Evolutionary conservation across 768 basidiomycete genomes (phyloP), one percentile per base, ranked within the genome.

Genomic region (Wakefieldia striispora): DNA sequence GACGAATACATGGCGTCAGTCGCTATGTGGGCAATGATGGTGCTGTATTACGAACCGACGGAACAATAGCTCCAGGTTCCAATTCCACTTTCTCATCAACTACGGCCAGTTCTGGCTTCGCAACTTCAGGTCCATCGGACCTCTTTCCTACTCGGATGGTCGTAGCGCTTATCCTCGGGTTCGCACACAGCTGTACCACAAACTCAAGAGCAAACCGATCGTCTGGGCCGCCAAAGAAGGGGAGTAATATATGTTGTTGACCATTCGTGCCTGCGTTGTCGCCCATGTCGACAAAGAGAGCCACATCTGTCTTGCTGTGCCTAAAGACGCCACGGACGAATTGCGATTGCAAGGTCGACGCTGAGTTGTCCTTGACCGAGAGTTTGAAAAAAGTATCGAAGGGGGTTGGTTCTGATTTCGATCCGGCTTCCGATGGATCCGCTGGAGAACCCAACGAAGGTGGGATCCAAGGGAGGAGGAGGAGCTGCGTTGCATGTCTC

Each of bases 181-280:
- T 84, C 27, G 69, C 67, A 48, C 93, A 88, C 24, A 88, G 62
- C 65, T 97, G 95, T 29, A 90, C 81, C 4, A 91, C 80, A 59
- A 98, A 82, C 26, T 78, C 71, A 23, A 98, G 71, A 0, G 91
- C 91, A 19, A 92, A 75, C 1, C 97, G 82, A 64, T 97, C 95
- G 64, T 99, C 95, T 0, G 91, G 84, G 0, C 95, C 95, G 33
- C 95, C 95, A 64, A 92, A 88, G 81, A 95, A 97, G 0, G 95
- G 90, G 36, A 94, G 63, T 65, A 95, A 82, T 24, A 97, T 61
- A 55, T 90, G 89, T 51, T 86, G 75, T 3, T 42, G 43, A 12
- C 65, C 65, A 7, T 52, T 64, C 9, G 65, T 56, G 4, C 67
- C 63, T 6, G 55, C 42, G 16, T 65, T 51, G 16, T 67, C 47